Base-by-base conservation (phyloP, 2,329 filamentous ascomycete species). In the Talaromyces marneffei region DNA sequence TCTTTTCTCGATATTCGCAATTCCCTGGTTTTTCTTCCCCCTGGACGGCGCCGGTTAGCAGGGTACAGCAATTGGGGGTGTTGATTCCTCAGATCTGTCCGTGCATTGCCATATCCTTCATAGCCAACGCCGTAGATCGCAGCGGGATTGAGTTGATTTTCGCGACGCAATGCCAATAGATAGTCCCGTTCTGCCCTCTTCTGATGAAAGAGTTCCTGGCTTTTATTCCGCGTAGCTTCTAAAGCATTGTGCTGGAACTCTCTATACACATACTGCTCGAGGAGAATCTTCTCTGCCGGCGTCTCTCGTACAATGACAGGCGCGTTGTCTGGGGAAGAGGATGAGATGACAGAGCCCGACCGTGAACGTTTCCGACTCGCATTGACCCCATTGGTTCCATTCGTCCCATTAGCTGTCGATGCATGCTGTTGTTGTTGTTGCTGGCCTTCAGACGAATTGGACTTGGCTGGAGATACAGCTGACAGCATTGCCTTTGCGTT, bases 31-130 rank as follows among this genome's bases (percentile, higher is more conserved):
- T 87, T 87, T 66, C 90, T 86, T 68, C 88, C 88, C 39, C 91
- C 92, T 0, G 89, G 87, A 59, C 89, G 86, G 65, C 85, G 86
- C 72, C 91, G 89, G 67, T 90, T 85, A 40, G 80, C 79, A 23
- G 92, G 92, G 77, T 97, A 97, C 48, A 96, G 75, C 63, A 97
- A 80, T 65, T 85, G 83, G 48, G 88, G 83, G 58, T 81, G 81
- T 55, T 85, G 87, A 52, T 82, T 82, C 62, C 87, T 81, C 63
- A 80, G 80, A 69, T 92, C 91, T 31, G 93, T 97, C 68, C 86
- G 82, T 64, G 89, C 88, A 78, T 97, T 97, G 66, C 90, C 93
- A 71, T 89, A 96, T 48, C 92, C 93, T 71, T 85, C 87, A 73
- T 96, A 99, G 59, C 94, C 94, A 68, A 80, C 77, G 31, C 86